phyloP scores from a whole-genome alignment of 768 basidiomycete genomes.

The Calocybe indica region DNA sequence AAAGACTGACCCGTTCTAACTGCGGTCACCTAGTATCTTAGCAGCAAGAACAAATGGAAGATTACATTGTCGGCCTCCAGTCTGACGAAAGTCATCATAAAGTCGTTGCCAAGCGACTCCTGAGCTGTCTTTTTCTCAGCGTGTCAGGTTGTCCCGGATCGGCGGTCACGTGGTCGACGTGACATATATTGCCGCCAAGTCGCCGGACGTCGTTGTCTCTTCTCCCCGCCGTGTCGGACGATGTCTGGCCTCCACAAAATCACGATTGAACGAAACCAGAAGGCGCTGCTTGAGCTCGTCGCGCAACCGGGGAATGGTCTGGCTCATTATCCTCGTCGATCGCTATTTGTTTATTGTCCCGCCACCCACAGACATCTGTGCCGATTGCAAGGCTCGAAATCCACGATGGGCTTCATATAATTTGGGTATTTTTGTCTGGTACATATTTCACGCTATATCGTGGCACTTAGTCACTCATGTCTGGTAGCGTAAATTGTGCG shows the following conservation, averaged over 20 bases:
- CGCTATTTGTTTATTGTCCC: conserved; percentile 8
- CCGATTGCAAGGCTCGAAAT: conserved; percentile 83
- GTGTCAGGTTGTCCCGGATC: no score
- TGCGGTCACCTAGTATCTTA: no score
- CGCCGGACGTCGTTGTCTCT: neutral
- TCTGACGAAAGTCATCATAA: no score
- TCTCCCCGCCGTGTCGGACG: neutral
- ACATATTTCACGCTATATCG: conserved; percentile 9
- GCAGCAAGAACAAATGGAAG: no score
- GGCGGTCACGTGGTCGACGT: no score
- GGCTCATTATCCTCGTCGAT: conserved; percentile 11
- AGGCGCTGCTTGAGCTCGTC: conserved; percentile 61
- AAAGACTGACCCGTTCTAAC: no score
- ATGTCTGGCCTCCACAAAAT: conserved; percentile 49
- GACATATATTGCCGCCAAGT: no score
- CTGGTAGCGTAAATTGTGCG: conserved; percentile 73
- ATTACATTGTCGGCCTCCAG: no score
- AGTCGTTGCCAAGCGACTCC: no score
- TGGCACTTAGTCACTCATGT: neutral
- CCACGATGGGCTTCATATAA: conserved; percentile 91
- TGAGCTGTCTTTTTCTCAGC: no score
- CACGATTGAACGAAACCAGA: conserved; percentile 58
- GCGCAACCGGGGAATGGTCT: conserved; percentile 77
- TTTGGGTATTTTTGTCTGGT: conserved; percentile 88
- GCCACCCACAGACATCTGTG: conserved; percentile 64